Percentiles rank a stretch among this genome's conserved stretches.
These are phyloP conservation scores for Paraurostyla sp. DNA, from an alignment of 73 alveolate genomes.

Conservation along the genomic window DNA sequence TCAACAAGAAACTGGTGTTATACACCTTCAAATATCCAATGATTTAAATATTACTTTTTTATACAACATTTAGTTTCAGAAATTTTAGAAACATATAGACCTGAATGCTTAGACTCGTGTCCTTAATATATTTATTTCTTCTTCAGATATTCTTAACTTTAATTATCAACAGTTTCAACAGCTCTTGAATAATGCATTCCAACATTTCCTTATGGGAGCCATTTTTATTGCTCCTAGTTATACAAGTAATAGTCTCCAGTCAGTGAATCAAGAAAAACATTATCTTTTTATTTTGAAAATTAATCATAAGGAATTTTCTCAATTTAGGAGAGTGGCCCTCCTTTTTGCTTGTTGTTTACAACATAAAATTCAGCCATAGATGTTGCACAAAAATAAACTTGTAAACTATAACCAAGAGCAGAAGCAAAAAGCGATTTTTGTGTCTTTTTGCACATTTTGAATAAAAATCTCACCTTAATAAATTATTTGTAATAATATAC, in stretches of 20 bases:
- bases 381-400: constrained; percentile 89
- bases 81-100: constrained; percentile 48
- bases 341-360: constrained; percentile 87
- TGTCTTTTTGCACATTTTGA: constrained; percentile 89
- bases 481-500: neutral
- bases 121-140: constrained; percentile 2
- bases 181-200: constrained; percentile 91
- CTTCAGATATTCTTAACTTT: constrained; percentile 13
- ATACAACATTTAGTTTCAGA: constrained; percentile 81
- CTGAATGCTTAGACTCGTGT: constrained; percentile 23
- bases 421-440: constrained; percentile 85
- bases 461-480: constrained; percentile 62
- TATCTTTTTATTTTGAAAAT: constrained; percentile 78
- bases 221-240: constrained; percentile 81
- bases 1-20: constrained; percentile 85
- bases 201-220: constrained; percentile 94
- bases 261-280: constrained; percentile 90
- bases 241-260: constrained; percentile 94
- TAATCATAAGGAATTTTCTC: constrained; percentile 52
- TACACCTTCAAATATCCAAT: constrained; percentile 84
- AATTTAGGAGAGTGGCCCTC: constrained; percentile 80
- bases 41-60: constrained; percentile 81
- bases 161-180: constrained; percentile 9
- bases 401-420: constrained; percentile 86
- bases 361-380: constrained; percentile 77